Percentiles rank a stretch among this genome's conserved stretches.
Conservation (phyloP, 306 rosid genomes). For the Bauhinia variegata region DNA sequence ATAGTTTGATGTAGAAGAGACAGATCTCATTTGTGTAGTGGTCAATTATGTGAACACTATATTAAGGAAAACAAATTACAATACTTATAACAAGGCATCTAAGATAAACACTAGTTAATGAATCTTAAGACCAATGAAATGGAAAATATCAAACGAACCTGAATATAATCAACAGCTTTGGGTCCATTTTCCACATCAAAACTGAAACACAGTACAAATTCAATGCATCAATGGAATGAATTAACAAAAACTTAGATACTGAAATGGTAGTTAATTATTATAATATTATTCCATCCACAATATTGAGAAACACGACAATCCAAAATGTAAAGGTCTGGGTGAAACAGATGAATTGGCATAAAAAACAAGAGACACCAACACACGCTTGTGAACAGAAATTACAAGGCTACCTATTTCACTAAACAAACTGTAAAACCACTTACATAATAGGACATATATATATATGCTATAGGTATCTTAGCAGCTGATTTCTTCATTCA, state of each 20-base stretch:
- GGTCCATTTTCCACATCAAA: conserved; percentile 90
- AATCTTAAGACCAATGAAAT: conserved; percentile 13
- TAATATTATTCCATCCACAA: conserved; percentile 4
- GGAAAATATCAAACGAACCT: conserved; percentile 57
- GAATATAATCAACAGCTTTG: conserved; percentile 83
- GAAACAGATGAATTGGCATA: conserved; percentile 12
- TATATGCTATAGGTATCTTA: too few species aligned
- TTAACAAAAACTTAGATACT: not conserved
- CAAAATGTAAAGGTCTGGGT: conserved; percentile 5
- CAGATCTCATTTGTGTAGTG: not conserved
- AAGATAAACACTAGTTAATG: conserved; percentile 18
- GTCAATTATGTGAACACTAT: not conserved
- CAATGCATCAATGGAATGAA: conserved; percentile 7
- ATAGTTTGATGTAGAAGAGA: not conserved
- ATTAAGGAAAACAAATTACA: not conserved
- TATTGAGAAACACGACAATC: conserved; percentile 19
- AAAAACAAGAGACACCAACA: not conserved
- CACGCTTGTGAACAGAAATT: not conserved
- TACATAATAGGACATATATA: not conserved
- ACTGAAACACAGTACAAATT: conserved; percentile 54
- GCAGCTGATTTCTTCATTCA: too few species aligned
- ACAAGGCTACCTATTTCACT: not conserved
- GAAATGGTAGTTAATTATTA: conserved; percentile 14
- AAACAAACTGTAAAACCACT: not conserved
- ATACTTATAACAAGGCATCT: not conserved